phyloP scores from a whole-genome alignment of 345 rosid genomes.

The Eucalyptus paniculata region DNA sequence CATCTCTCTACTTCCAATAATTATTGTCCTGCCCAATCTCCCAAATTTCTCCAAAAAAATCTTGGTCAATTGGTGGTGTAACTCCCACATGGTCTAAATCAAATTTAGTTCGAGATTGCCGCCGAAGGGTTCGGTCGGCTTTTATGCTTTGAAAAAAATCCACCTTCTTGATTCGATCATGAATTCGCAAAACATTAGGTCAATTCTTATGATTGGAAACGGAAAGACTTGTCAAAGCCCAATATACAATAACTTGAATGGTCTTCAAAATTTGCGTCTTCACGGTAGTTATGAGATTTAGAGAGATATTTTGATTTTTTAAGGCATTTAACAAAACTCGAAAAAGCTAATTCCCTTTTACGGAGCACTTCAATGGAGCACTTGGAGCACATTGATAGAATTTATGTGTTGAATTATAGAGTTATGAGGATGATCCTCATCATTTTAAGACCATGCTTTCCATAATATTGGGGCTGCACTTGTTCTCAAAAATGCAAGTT shows the following conservation, averaged over 20 bases:
- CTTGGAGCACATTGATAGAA: fast-evolving
- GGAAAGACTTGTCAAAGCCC: not conserved
- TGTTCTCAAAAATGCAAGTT: not conserved
- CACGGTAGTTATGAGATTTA: fast-evolving
- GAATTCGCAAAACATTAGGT: not conserved
- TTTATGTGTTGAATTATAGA: not conserved
- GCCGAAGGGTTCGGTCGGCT: not conserved
- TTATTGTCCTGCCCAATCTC: not conserved
- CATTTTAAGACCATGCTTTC: not conserved
- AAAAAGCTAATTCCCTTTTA: too few relatives aligned
- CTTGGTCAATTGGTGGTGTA: not conserved
- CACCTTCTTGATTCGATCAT: not conserved
- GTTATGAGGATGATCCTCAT: not conserved
- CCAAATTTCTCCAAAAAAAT: not conserved
- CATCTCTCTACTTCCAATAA: not conserved
- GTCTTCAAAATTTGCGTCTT: not conserved
- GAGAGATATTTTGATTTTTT: not conserved
- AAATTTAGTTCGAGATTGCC: not conserved
- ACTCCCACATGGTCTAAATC: not conserved
- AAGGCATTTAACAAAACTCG: too few relatives aligned
- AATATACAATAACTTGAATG: not conserved
- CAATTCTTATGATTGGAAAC: not conserved
- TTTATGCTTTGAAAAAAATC: not conserved
- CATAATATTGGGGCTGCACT: not conserved
- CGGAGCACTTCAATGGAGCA: not conserved